Evolutionary conservation across 192 early-diverging fungal genomes (phyloP).

Genomic region (Rhizoclosmatium sp.): DNA sequence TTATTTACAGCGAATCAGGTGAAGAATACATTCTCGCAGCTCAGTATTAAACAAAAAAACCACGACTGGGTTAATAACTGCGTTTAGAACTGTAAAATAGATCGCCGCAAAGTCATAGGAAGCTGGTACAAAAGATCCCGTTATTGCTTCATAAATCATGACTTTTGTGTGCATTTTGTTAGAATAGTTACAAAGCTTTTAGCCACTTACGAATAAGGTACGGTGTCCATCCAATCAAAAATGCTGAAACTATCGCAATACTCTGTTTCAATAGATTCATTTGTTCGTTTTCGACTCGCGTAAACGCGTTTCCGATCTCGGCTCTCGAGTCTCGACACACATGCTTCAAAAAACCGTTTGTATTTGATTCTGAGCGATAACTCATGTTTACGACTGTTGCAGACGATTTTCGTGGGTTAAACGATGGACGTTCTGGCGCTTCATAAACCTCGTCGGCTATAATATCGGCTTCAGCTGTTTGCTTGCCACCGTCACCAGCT

Average conservation of each 20-base stretch:
- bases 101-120: conserved; percentile 1
- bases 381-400: not conserved
- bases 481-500: not conserved
- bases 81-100: not conserved
- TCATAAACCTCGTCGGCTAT: not conserved
- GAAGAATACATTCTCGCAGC: not conserved
- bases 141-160: not conserved
- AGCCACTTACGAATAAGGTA: not conserved
- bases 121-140: not conserved
- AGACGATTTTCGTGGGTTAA: no score
- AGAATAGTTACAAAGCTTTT: not conserved
- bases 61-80: not conserved
- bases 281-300: no score
- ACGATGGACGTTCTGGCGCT: not conserved
- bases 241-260: not conserved
- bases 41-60: not conserved
- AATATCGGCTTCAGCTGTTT: not conserved
- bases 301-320: no score
- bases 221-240: not conserved
- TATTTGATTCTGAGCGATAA: not conserved
- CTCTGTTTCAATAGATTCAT: not conserved
- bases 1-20: no score
- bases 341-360: no score
- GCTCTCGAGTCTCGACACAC: no score
- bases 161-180: not conserved